These are phyloP conservation scores for Ensete glaucum DNA, from an alignment of 176 grass and related monocot species.

Conservation along the genomic window DNA sequence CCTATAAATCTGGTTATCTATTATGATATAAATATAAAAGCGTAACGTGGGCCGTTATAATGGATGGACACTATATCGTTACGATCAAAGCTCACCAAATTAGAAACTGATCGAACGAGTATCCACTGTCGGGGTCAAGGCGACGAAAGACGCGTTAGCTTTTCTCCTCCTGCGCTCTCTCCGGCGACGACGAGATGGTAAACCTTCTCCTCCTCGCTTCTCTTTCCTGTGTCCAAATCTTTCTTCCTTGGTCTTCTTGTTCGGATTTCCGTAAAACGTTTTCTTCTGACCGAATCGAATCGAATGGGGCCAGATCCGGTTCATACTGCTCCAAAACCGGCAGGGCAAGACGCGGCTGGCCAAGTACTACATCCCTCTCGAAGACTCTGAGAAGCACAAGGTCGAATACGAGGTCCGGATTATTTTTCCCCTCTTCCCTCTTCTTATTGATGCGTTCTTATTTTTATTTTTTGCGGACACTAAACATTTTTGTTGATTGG, in stretches of 20 bases:
- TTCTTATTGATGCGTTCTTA: background rate
- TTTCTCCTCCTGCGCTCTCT: background rate
- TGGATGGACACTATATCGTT: background rate
- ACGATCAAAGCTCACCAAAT: background rate
- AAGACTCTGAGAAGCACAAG: slow-evolving; percentile 99
- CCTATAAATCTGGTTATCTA: no score
- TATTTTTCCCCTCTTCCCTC: background rate
- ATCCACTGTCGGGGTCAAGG: background rate
- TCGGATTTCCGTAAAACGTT: no score
- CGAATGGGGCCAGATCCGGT: slow-evolving; percentile 59
- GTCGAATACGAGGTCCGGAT: slow-evolving; percentile 85
- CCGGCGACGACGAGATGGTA: slow-evolving; percentile 12
- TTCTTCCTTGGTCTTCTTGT: background rate
- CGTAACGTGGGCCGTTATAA: no score
- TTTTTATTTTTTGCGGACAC: background rate
- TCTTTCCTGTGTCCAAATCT: background rate
- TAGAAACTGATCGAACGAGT: background rate
- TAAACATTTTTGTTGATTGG: slow-evolving; percentile 6
- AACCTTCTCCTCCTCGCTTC: background rate
- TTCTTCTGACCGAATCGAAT: background rate
- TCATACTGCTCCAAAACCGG: slow-evolving; percentile 92
- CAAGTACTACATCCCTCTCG: slow-evolving; percentile 95
- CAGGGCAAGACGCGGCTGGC: slow-evolving; percentile 97
- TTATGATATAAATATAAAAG: no score
- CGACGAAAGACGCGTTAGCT: background rate